Percentiles rank a stretch among this genome's conserved stretches.
These are phyloP conservation scores for Lactifluus volemus DNA, from an alignment of 768 basidiomycete genomes.

Conservation along the genomic window DNA sequence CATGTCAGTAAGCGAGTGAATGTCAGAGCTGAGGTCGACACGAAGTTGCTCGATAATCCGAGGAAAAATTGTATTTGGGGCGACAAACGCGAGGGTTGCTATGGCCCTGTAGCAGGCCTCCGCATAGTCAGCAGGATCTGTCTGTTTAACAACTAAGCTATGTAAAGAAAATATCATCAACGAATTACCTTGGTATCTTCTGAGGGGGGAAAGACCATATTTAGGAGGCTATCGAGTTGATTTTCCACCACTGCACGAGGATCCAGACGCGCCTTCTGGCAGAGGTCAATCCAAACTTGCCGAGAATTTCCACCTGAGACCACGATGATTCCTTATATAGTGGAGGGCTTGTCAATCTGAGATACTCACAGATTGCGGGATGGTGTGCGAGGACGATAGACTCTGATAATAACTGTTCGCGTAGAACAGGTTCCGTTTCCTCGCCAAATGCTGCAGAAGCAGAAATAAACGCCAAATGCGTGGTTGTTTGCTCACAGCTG, in stretches of 20 bases:
- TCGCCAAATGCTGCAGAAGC: constrained; percentile 42
- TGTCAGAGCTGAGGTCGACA: constrained; percentile 50
- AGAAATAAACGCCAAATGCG: constrained; percentile 45
- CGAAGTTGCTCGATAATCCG: constrained; percentile 59
- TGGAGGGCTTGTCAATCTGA: not conserved
- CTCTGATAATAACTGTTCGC: constrained; percentile 43
- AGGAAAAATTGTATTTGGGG: constrained; percentile 58
- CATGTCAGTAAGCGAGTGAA: constrained; percentile 56
- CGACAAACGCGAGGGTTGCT: constrained; percentile 73
- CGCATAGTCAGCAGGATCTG: constrained; percentile 3
- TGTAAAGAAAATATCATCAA: constrained; percentile 28
- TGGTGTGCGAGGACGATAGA: constrained; percentile 70
- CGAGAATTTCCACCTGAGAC: constrained; percentile 38
- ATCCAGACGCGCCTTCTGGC: constrained; percentile 59
- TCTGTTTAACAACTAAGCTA: not conserved
- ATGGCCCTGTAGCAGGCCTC: constrained; percentile 70
- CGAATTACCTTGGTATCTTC: constrained; percentile 8
- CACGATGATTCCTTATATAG: not conserved
- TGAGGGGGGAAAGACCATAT: not conserved
- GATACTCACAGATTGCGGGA: constrained; percentile 45
- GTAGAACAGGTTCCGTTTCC: constrained; percentile 31
- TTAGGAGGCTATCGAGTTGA: constrained; percentile 41
- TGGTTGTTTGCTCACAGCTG: constrained; percentile 40
- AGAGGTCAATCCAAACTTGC: constrained; percentile 73
- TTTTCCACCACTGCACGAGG: constrained; percentile 51